A percentile compares a stretch with the other conserved stretches of the same genome.
phyloP scores from a whole-genome alignment of 2,329 filamentous ascomycete species.

The Fusarium abutilonis region DNA sequence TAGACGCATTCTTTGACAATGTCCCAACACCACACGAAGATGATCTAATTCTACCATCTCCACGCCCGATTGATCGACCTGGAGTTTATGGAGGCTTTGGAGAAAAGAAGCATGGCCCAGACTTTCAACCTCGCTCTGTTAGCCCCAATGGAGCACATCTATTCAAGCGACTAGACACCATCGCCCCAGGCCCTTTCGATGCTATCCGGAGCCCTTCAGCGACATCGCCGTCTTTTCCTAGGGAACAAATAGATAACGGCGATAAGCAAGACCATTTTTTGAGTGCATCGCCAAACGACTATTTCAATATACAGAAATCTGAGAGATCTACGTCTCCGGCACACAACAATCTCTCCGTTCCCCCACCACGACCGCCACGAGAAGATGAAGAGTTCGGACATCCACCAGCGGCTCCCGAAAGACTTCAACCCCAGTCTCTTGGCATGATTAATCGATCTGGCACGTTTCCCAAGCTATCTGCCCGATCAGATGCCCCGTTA shows the following conservation, averaged over 20 bases:
- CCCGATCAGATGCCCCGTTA: constrained; percentile 51
- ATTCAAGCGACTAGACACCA: constrained; percentile 70
- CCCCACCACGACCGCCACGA: constrained; percentile 56
- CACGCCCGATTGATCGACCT: constrained; percentile 53
- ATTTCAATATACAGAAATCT: constrained; percentile 15
- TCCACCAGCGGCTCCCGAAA: constrained; percentile 52
- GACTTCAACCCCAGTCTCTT: constrained; percentile 51
- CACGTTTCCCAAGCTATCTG: constrained; percentile 60
- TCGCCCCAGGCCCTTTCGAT: constrained; percentile 74
- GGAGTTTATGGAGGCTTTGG: constrained; percentile 62
- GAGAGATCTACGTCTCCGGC: constrained; percentile 27
- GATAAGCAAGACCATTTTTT: constrained; percentile 38
- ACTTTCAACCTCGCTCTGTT: constrained; percentile 38
- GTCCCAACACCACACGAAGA: constrained; percentile 58
- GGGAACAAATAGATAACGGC: constrained; percentile 20
- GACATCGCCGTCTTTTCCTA: constrained; percentile 50
- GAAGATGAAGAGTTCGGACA: constrained; percentile 68
- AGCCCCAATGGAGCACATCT: constrained; percentile 51
- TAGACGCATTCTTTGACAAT: constrained; percentile 57
- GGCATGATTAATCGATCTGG: constrained; percentile 58
- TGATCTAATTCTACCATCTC: constrained; percentile 51
- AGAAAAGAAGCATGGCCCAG: constrained; percentile 47
- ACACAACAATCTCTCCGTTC: constrained; percentile 45
- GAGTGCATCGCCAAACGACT: constrained; percentile 33
- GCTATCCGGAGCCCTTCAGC: constrained; percentile 52